Evolutionary conservation across 495 filamentous ascomycete genomes (phyloP).

Genomic region (Pseudoneurospora amorphoporcata): DNA sequence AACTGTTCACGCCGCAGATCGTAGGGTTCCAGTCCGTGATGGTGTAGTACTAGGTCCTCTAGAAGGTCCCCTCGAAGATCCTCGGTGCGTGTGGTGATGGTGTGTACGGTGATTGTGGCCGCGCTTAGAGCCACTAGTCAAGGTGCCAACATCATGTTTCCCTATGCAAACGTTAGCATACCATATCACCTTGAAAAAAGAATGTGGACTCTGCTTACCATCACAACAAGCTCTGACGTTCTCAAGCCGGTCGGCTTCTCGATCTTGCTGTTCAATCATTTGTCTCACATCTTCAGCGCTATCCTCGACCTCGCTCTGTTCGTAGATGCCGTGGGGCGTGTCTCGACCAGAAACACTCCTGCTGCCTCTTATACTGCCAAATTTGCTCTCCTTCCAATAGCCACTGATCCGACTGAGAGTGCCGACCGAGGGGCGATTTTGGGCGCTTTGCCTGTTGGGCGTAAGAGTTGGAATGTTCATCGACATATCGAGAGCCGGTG

Average conservation of each 20-base stretch:
- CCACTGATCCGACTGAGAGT: slow-evolving; percentile 36
- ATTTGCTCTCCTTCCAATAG: slow-evolving; percentile 36
- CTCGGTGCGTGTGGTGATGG: slow-evolving; percentile 24
- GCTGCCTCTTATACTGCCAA: slow-evolving; percentile 33
- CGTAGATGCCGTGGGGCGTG: slow-evolving; percentile 48
- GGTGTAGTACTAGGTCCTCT: slow-evolving; percentile 12
- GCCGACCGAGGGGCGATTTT: slow-evolving; percentile 20
- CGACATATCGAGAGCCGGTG: slow-evolving; percentile 34
- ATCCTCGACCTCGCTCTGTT: slow-evolving; percentile 60
- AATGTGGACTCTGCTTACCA: slow-evolving; percentile 47
- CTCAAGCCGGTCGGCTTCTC: slow-evolving; percentile 67
- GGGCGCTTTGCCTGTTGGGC: slow-evolving; percentile 27
- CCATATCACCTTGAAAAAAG: neutral
- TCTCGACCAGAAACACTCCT: slow-evolving; percentile 26
- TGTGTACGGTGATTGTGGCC: slow-evolving; percentile 21
- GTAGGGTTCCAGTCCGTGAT: slow-evolving; percentile 22
- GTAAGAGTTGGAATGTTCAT: slow-evolving; percentile 38
- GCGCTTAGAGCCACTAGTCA: slow-evolving; percentile 34
- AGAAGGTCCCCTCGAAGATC: slow-evolving; percentile 29
- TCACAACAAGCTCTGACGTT: slow-evolving; percentile 97
- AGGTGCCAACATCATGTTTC: slow-evolving; percentile 60
- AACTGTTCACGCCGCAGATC: slow-evolving; percentile 19
- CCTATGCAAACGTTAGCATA: slow-evolving; percentile 38
- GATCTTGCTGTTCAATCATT: slow-evolving; percentile 64
- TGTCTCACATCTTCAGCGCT: slow-evolving; percentile 71